phyloP scores from a whole-genome alignment of 371 early-diverging fungal genomes.

The Mortierella sp. region DNA sequence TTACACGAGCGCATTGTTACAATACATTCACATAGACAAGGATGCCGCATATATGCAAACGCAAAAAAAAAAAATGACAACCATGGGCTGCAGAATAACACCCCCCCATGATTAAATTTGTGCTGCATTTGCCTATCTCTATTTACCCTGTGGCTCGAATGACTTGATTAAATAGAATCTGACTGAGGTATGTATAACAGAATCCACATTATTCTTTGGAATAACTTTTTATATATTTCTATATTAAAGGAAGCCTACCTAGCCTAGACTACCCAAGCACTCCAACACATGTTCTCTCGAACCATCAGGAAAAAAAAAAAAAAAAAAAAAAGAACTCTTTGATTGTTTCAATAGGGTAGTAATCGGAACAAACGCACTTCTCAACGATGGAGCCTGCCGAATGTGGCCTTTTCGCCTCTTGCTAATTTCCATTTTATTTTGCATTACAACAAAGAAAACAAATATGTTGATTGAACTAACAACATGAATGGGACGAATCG shows the following conservation, averaged over 20 bases:
- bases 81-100: background rate
- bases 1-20: background rate
- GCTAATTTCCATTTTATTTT: no score
- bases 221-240: no score
- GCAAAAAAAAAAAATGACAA: background rate
- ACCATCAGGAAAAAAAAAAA: background rate
- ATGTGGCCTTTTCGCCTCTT: constrained; percentile 9
- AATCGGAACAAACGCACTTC: background rate
- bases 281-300: background rate
- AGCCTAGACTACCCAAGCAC: no score
- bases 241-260: no score
- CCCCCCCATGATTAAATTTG: constrained; percentile 6
- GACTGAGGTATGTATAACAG: constrained; percentile 3
- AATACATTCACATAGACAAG: background rate
- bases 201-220: constrained; percentile 9
- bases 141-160: constrained; percentile 12
- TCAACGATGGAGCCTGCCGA: background rate
- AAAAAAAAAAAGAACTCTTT: background rate
- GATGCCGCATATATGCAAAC: background rate
- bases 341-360: background rate
- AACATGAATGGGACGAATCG: constrained; percentile 2
- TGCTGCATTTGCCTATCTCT: constrained; percentile 11
- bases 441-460: background rate
- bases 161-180: constrained; percentile 17
- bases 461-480: background rate